A percentile compares a stretch with the other conserved stretches of the same genome.
Conservation (phyloP, 345 rosid genomes). For the Gossypium rotundifolium region DNA sequence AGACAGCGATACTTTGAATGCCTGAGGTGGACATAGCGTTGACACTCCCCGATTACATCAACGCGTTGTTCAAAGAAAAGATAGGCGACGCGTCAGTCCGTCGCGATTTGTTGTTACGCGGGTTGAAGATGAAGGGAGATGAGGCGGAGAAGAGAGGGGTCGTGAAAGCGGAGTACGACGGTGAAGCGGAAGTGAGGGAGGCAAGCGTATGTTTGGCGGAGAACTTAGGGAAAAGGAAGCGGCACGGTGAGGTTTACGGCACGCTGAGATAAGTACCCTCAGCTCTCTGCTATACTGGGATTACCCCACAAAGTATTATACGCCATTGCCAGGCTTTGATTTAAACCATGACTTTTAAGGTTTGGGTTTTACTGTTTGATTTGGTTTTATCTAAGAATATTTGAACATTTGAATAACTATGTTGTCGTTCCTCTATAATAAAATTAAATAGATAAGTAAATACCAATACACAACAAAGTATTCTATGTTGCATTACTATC, state of each 20-base stretch:
- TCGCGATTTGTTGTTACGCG: not conserved
- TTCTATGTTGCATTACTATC: no score
- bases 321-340: conserved; percentile 37
- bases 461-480: no score
- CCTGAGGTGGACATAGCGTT: conserved; percentile 60
- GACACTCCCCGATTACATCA: conserved; percentile 35
- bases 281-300: conserved; percentile 40
- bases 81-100: not conserved
- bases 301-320: conserved; percentile 15
- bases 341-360: not conserved
- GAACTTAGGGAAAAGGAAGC: conserved; percentile 40
- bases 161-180: not conserved
- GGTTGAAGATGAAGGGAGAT: conserved; percentile 14
- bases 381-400: not conserved
- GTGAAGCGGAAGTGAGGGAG: not conserved
- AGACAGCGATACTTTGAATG: conserved; percentile 28
- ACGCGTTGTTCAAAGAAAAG: conserved; percentile 11
- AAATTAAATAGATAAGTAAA: no score
- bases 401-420: not conserved
- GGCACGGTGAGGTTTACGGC: conserved; percentile 64
- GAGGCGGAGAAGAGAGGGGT: conserved; percentile 10
- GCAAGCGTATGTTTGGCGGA: conserved; percentile 38
- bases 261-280: conserved; percentile 67
- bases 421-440: no score
- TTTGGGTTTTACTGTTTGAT: not conserved